Evolutionary conservation across 2,329 filamentous ascomycete species (phyloP), one percentile per base, ranked within the genome.

Genomic region (Furcasterigmium furcatum): DNA sequence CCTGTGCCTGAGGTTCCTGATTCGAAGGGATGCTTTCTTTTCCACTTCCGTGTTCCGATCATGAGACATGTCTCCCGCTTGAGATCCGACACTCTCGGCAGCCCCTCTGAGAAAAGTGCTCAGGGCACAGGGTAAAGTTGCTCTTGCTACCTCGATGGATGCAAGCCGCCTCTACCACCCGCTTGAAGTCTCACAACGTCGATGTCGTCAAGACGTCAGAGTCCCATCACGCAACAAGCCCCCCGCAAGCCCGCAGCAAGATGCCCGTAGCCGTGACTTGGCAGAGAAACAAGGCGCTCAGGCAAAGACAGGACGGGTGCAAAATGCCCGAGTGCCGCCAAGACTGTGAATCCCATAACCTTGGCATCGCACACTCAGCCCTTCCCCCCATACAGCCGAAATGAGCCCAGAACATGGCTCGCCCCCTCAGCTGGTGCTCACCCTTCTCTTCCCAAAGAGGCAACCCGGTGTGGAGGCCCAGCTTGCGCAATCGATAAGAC

Each of bases 351-450:
- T 16, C n/a, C 4, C 7, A 27, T 27, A 7, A 12, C 19, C n/a
- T 12, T 12, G 34, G 18, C n/a, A 10, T 19, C n/a, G 16, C 34
- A 10, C 5, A 9, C 7, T 5, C 9, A 36, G 34, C 34, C n/a
- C n/a, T 19, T 30, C 16, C 30, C 29, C 27, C 27, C 27, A 42
- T 30, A 22, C 13, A 25, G 30, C 40, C 40, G 40, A 42, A 34
- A 42, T 42, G 40, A 42, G 30, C 27, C 29, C 30, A 32, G 40
- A 32, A 42, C 40, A 34, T 22, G 40, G 40, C 18, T 16, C 29
- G 20, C 40, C 40, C 22, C 12, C 25, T 27, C 12, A 27, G 25
- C 12, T 16, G 20, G 18, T n/a, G 38, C 22, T 40, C 38, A 24
- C 21, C 22, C n/a, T 16, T 10, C 5, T 16, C 22, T 16, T 5